Conservation (phyloP, 148 eudicot genomes). For the Pharnaceum exiguum region DNA sequence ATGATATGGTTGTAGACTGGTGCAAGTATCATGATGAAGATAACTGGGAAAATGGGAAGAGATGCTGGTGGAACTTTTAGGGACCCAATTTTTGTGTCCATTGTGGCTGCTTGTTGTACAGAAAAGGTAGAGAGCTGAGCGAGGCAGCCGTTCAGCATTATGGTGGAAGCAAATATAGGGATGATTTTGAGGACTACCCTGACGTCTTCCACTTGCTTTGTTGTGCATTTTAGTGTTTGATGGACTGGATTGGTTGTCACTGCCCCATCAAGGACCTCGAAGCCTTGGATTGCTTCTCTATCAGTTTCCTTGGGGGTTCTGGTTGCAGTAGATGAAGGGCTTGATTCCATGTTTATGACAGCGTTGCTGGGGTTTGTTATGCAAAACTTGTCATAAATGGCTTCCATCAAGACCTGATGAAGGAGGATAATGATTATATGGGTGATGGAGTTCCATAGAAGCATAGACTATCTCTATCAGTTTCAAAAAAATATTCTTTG, state of each 20-base stretch:
- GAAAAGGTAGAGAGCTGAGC: conserved; percentile 96
- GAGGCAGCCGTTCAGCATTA: conserved; percentile 88
- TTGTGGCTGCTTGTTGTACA: conserved; percentile 89
- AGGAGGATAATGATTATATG: neutral
- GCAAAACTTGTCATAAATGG: conserved; percentile 32
- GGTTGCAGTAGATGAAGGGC: conserved; percentile 9
- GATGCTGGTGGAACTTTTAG: conserved; percentile 81
- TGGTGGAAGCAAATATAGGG: conserved; percentile 72
- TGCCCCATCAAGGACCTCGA: conserved; percentile 46
- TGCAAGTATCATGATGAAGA: conserved; percentile 71
- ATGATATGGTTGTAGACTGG: conserved; percentile 66
- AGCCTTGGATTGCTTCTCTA: conserved; percentile 17
- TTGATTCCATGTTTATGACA: conserved; percentile 29
- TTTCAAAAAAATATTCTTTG: too few relatives aligned
- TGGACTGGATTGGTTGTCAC: conserved; percentile 24
- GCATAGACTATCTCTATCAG: too few relatives aligned
- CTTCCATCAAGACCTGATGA: conserved; percentile 61
- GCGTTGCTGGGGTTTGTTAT: conserved; percentile 33
- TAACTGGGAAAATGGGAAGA: conserved; percentile 76
- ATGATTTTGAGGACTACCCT: conserved; percentile 52
- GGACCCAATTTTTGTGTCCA: conserved; percentile 64
- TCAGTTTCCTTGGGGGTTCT: conserved; percentile 19
- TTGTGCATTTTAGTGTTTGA: conserved; percentile 38
- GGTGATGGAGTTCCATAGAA: too few relatives aligned
- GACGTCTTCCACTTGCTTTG: conserved; percentile 60